Percentiles rank a stretch among this genome's conserved stretches.
phyloP scores from a whole-genome alignment of 2,329 filamentous ascomycete genomes.

The Colletotrichum sp. region DNA sequence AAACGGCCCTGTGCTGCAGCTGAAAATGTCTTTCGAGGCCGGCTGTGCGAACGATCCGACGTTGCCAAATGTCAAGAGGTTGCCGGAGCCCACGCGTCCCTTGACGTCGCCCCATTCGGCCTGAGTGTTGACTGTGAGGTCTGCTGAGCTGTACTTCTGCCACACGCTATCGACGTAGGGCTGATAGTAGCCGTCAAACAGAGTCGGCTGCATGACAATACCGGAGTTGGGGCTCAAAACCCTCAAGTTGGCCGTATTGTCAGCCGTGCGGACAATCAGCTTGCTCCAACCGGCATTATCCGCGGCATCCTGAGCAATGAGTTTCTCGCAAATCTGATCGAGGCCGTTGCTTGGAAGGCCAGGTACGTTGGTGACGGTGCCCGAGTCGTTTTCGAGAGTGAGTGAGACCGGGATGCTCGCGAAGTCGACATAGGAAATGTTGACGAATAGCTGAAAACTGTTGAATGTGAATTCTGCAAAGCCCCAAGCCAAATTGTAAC shows the following conservation, averaged over 20 bases:
- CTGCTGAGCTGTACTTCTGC: conserved; percentile 48
- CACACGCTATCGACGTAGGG: conserved; percentile 58
- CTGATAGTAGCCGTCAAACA: conserved; percentile 57
- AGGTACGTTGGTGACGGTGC: conserved; percentile 48
- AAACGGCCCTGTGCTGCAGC: conserved; percentile 63
- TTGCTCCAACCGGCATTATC: conserved; percentile 58
- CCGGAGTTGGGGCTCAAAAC: conserved; percentile 60
- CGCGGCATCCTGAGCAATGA: conserved; percentile 48
- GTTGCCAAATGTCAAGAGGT: conserved; percentile 43
- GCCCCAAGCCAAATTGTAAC: conserved; percentile 66
- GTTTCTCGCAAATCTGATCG: conserved; percentile 45
- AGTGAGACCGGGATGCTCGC: conserved; percentile 69
- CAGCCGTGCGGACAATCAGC: conserved; percentile 49
- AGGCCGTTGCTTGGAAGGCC: conserved; percentile 55
- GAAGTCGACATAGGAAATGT: conserved; percentile 80
- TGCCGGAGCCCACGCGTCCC: conserved; percentile 43
- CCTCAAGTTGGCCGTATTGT: conserved; percentile 47
- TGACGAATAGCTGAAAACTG: conserved; percentile 64
- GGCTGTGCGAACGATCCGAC: conserved; percentile 51
- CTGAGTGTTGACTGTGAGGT: conserved; percentile 61
- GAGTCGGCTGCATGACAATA: conserved; percentile 43
- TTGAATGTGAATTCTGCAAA: conserved; percentile 77
- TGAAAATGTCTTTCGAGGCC: conserved; percentile 54
- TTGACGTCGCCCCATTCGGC: conserved; percentile 52
- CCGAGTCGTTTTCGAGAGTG: conserved; percentile 52